phyloP scores from a whole-genome alignment of 768 basidiomycete species.

The Dioszegia crocea region DNA sequence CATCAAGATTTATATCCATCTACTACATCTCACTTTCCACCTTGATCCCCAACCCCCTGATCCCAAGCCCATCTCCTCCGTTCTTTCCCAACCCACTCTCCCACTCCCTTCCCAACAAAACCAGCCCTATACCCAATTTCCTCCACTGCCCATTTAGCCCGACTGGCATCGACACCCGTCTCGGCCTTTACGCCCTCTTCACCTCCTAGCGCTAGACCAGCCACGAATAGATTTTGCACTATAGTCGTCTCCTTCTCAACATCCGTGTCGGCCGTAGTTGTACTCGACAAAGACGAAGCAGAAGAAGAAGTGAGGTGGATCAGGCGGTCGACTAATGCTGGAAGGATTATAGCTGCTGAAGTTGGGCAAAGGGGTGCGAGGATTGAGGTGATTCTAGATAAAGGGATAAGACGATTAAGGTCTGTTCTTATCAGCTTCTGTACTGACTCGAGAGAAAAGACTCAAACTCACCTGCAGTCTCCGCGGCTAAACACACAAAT shows the following conservation, averaged over 20 bases:
- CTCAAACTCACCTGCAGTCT: conserved; percentile 2
- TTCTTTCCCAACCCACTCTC: conserved; percentile 27
- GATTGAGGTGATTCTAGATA: background rate
- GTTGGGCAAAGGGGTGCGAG: background rate
- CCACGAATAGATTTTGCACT: conserved; percentile 17
- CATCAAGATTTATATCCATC: background rate
- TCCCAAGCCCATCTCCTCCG: conserved; percentile 15
- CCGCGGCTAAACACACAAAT: conserved; percentile 1
- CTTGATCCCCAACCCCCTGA: background rate
- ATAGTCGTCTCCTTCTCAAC: background rate
- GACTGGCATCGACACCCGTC: background rate
- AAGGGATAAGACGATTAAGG: conserved; percentile 1
- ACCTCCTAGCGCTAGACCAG: conserved; percentile 13
- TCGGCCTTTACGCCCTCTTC: background rate
- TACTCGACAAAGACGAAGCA: no score
- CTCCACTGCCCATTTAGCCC: conserved; percentile 10
- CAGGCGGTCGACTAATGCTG: background rate
- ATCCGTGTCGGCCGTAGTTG: background rate
- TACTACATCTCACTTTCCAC: background rate
- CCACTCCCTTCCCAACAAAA: conserved; percentile 8
- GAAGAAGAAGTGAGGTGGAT: background rate
- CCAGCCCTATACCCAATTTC: conserved; percentile 20
- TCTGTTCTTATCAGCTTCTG: background rate
- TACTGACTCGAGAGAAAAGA: background rate
- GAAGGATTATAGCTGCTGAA: conserved; percentile 1